phyloP scores from a whole-genome alignment of 305 asterid genomes.

The Solanum hybrid region DNA sequence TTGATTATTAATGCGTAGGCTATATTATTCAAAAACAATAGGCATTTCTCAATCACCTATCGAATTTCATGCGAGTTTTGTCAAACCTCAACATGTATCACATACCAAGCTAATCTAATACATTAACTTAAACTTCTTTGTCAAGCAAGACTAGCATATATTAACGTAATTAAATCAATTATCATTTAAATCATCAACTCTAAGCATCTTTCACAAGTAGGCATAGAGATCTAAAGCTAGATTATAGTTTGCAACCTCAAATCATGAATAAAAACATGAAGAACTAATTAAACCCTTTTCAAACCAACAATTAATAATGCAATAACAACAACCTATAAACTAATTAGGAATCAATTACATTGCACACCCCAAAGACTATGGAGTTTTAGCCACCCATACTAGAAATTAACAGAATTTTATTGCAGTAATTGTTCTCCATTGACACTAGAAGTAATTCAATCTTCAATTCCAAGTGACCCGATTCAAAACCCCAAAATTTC shows the following conservation, averaged over 20 bases:
- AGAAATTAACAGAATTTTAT: too few species aligned
- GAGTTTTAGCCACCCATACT: not conserved
- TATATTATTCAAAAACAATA: too few species aligned
- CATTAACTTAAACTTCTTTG: not conserved
- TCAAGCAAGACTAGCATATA: not conserved
- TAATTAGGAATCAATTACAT: not conserved
- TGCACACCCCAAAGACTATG: not conserved
- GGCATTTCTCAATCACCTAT: not conserved
- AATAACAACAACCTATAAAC: not conserved
- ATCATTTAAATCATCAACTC: not conserved
- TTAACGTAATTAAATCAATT: too few species aligned
- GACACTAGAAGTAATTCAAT: not conserved
- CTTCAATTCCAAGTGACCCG: not conserved
- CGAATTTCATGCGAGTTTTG: not conserved
- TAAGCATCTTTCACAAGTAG: not conserved
- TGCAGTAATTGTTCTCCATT: not conserved
- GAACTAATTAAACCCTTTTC: not conserved
- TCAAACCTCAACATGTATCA: not conserved
- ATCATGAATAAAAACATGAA: not conserved
- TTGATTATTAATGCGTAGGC: not conserved
- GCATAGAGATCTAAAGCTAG: not conserved
- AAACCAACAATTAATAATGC: not conserved
- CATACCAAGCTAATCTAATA: not conserved
- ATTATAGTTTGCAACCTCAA: not conserved
- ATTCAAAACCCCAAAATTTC: not conserved